Percentiles rank a stretch among this genome's conserved stretches.
Conservation (phyloP, 176 grass and related monocot genomes). For the Zea luxurians region DNA sequence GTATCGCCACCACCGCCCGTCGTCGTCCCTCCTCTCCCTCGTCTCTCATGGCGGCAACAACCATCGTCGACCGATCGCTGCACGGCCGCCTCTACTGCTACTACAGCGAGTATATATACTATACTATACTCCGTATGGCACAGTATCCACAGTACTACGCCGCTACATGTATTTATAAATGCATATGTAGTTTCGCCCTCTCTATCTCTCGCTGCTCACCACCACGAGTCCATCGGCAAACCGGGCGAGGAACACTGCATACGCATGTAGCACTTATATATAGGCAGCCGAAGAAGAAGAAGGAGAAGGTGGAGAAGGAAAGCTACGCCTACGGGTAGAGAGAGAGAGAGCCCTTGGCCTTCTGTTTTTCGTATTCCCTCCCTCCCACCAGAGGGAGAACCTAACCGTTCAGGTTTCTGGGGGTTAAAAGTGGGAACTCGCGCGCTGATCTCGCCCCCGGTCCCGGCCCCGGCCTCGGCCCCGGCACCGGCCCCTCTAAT, state of each 20-base stretch:
- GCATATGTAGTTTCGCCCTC: not conserved
- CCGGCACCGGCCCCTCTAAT: no score
- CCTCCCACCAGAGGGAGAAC: not conserved
- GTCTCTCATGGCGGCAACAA: not conserved
- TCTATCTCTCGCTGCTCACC: not conserved
- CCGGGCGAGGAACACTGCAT: not conserved
- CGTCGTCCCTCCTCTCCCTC: not conserved
- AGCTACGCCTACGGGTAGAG: not conserved
- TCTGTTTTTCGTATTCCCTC: not conserved
- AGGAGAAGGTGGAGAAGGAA: not conserved
- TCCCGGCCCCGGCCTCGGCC: no score
- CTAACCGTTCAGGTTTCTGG: not conserved
- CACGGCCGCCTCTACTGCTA: no score
- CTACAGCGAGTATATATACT: not conserved
- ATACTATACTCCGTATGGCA: not conserved
- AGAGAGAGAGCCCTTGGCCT: not conserved
- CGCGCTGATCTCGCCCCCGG: not conserved
- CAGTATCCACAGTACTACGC: not conserved
- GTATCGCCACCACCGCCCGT: slow-evolving; percentile 28
- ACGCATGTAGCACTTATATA: not conserved
- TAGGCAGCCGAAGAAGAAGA: not conserved
- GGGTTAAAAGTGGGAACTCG: not conserved
- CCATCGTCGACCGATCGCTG: not conserved
- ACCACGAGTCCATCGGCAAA: not conserved
- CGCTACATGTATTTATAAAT: not conserved